Percentiles rank a stretch among this genome's conserved stretches.
phyloP scores from a whole-genome alignment of 2,329 filamentous ascomycete genomes.

The Hymenoscyphus fraxineus region DNA sequence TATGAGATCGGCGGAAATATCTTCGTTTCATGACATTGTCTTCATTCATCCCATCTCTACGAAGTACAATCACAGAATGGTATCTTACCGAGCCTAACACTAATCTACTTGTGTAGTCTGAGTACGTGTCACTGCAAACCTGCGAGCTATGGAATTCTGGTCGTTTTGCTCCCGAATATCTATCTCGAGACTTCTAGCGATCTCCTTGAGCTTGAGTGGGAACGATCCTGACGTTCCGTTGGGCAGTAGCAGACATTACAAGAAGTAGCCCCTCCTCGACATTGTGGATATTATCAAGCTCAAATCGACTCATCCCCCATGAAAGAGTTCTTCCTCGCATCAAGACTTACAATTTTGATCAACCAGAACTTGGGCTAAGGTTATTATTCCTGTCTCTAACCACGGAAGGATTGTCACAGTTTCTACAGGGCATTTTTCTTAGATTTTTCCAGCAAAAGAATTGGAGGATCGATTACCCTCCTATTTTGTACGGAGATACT shows the following conservation, averaged over 20 bases:
- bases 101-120: background rate
- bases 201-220: background rate
- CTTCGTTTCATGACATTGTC: background rate
- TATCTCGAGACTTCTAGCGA: background rate
- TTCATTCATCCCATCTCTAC: background rate
- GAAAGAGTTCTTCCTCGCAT: background rate
- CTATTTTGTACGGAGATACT: no score
- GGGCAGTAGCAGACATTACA: background rate
- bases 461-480: background rate
- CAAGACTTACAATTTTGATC: background rate
- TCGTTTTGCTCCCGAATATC: background rate
- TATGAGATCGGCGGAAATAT: background rate
- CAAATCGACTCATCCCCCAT: background rate
- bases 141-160: background rate
- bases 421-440: background rate
- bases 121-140: background rate
- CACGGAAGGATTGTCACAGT: background rate
- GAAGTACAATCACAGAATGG: background rate
- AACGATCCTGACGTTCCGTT: background rate
- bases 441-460: background rate
- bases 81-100: background rate
- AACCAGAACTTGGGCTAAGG: background rate
- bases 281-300: background rate
- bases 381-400: background rate
- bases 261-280: background rate